Evolutionary conservation across 352 stramenopile genomes (phyloP), one percentile per base, ranked within the genome.

Genomic region (Pythium phragmiticola): DNA sequence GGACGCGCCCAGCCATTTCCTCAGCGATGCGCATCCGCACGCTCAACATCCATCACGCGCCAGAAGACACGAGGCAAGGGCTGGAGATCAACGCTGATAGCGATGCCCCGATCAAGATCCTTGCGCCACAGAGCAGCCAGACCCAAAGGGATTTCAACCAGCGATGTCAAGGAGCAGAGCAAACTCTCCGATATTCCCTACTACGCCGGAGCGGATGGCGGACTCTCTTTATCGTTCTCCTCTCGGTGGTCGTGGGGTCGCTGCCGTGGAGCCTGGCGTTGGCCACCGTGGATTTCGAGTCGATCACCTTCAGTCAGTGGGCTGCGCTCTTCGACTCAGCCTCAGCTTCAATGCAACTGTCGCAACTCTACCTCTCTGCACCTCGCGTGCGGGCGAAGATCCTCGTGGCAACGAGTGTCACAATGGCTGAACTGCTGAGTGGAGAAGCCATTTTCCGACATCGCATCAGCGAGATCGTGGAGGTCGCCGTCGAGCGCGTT

Each of bases 381-480:
- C 67, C 71, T 0, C 71, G 68, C 4, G 54, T 77, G 7, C 71
- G 67, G 19, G 61, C 48, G n/a, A 77, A 77, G 60, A 30, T 77
- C 7, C 26, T 68, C 13, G 60, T 75, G 14, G 59, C 67, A 8
- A 63, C 34, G 30, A 48, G 45, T 7, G 12, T 77, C n/a, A 75
- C 63, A 11, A 64, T 77, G 57, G 57, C 39, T 7, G 66, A 77
- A 34, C 48, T 77, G 8, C 23, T 75, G 36, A 60, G 46, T 16
- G 61, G 48, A 8, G 67, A 77, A 37, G 57, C 33, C n/a, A 66
- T 69, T 4, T 41, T 75, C 5, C 67, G 63, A 2, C 63, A 73
- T 28, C 71, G 66, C 19, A 46, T 77, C n/a, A 73, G 67, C 19
- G 63, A 72, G n/a, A 41, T 77, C 45, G 60, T 49, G 0, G 57